Base-by-base conservation (phyloP, 2,329 filamentous ascomycete species). In the Gyromitra esculenta region DNA sequence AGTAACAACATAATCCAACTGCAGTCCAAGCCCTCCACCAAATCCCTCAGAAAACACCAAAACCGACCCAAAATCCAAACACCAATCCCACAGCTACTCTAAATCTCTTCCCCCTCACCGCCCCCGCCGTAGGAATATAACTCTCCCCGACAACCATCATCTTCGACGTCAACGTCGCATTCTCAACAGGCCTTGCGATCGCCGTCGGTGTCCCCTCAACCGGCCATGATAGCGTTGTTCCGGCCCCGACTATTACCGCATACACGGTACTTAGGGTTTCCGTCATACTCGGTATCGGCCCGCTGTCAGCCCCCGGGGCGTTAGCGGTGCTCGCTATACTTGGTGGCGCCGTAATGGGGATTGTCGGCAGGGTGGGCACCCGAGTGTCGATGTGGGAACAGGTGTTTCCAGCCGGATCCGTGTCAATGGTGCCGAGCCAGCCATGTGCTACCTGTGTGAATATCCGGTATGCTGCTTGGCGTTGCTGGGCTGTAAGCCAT, bases 401-500 rank as follows among this genome's bases (percentile, higher is more conserved):
- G 15, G 48, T 60, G 25, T 68, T 70, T 9, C 39, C 65, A 5
- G 25, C 39, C 35, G 18, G 35, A 15, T 41, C 56, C 52, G 43
- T 9, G 8, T 21, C 37, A 25, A 64, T 45, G 11, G 35, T 9
- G 0, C 65, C 72, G 11, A 75, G 65, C 65, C 50, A 70, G 11
- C 72, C 59, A 6, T 39, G 57, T 2, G 72, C 59, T 13, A 60
- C 35, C 13, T 8, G 52, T 8, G 48, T 18, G 50, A 75, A 66
- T n/a, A 77, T 65, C 6, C 35, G 64, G 21, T 37, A 25, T 31
- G 66, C 71, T n/a, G 65, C 64, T 0, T 25, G 50, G 15, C 59
- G 57, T 15, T 77, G 71, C 54, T 65, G 64, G 37, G 54, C 39
- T 3, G 52, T 59, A 11, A 70, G 57, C 71, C 64, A 77, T 25